Evolutionary conservation across 805 yeast genomes (phyloP).

Genomic region (Candida loeiensis): DNA sequence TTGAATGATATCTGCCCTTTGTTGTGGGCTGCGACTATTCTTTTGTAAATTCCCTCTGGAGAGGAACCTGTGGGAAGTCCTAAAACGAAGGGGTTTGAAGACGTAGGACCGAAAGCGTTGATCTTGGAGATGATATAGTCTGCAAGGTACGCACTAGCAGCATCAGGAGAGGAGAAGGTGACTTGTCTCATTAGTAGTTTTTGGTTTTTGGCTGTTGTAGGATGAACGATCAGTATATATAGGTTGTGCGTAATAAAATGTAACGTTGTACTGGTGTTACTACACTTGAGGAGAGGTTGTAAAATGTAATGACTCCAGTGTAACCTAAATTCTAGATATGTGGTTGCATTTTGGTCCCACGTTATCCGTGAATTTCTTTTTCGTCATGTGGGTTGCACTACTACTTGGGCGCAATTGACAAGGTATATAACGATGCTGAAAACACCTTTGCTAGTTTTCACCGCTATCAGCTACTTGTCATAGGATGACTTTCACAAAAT

Average conservation of each 20-base stretch:
- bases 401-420: neutral
- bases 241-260: neutral
- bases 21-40: slow-evolving; percentile 43
- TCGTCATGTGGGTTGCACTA: slow-evolving; percentile 1
- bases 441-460: neutral
- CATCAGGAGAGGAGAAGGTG: slow-evolving; percentile 33
- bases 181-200: slow-evolving; percentile 26
- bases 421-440: neutral
- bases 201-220: neutral
- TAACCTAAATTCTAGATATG: neutral
- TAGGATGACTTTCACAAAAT: slow-evolving; percentile 19
- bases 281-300: neutral
- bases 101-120: slow-evolving; percentile 43
- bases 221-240: neutral
- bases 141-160: slow-evolving; percentile 45
- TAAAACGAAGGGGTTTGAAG: slow-evolving; percentile 46
- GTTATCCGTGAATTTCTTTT: slow-evolving; percentile 3
- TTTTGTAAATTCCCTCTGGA: slow-evolving; percentile 52
- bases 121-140: slow-evolving; percentile 43
- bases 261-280: slow-evolving; percentile 2
- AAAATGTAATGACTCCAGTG: neutral
- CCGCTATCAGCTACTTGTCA: neutral
- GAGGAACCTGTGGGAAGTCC: slow-evolving; percentile 64
- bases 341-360: slow-evolving; percentile 4
- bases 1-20: slow-evolving; percentile 42